These are phyloP conservation scores for Kwoniella newhampshirensis DNA, from an alignment of 768 basidiomycete species.

Conservation along the genomic window DNA sequence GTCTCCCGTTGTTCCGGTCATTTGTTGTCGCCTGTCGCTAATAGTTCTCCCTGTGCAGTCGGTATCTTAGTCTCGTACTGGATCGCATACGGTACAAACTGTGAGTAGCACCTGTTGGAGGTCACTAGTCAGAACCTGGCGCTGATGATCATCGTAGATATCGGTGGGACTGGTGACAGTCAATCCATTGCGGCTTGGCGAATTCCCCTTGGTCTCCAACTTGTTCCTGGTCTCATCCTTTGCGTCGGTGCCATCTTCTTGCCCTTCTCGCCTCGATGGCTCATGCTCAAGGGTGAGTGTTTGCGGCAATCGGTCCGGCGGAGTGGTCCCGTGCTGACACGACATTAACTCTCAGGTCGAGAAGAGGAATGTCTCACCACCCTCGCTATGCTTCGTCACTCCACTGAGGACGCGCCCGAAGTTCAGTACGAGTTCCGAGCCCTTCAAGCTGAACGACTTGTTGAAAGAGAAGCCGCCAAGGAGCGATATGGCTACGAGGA, in stretches of 20 bases:
- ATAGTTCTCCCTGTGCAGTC: slow-evolving; percentile 16
- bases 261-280: slow-evolving; percentile 73
- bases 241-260: slow-evolving; percentile 71
- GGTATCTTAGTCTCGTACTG: slow-evolving; percentile 55
- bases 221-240: slow-evolving; percentile 70
- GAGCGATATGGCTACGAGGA: slow-evolving; percentile 48
- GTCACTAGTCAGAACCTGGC: no score
- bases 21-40: slow-evolving; percentile 60
- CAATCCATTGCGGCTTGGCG: slow-evolving; percentile 74
- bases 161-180: slow-evolving; percentile 53
- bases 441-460: slow-evolving; percentile 68
- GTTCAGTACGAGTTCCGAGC: slow-evolving; percentile 59
- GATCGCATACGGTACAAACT: slow-evolving; percentile 63
- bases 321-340: not conserved
- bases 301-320: no score
- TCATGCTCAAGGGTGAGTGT: slow-evolving; percentile 61
- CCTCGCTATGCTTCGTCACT: slow-evolving; percentile 62
- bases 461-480: slow-evolving; percentile 71
- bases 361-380: slow-evolving; percentile 71
- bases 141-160: slow-evolving; percentile 23
- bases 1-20: slow-evolving; percentile 72
- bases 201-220: slow-evolving; percentile 70
- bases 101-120: no score
- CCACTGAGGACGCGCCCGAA: slow-evolving; percentile 63
- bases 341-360: slow-evolving; percentile 56